Base-by-base conservation (phyloP, 495 filamentous ascomycete species). In the Podospora australis region DNA sequence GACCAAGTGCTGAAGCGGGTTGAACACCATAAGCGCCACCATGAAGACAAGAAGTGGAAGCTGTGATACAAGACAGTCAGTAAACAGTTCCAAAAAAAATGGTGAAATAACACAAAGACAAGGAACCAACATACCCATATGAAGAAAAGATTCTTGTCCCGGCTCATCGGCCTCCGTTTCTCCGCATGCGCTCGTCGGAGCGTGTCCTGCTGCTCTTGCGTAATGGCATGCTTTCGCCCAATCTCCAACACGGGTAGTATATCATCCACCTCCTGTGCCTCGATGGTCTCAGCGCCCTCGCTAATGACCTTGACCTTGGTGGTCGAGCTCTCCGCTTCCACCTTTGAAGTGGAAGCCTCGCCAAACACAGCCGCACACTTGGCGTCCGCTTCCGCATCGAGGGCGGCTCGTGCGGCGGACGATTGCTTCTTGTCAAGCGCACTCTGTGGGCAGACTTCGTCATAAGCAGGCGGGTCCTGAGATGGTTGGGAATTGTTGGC, bases 111-210 rank as follows among this genome's bases (percentile, higher is more conserved):
- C 6, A 53, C 43, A 42, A 28, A 10, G 34, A 22, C 13, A 6
- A 26, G 22, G 7, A 24, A 6, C 8, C 10, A 28, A 60, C 67
- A 58, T 78, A 90, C 87, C 88, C 88, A 94, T 60, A 94, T 73
- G 62, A 90, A 85, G 68, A 85, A 91, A 34, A 94, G 71, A 62
- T 88, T 89, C 55, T 83, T 75, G 61, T 94, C 88, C 52, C 77
- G 82, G 34, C 77, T 78, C 30, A 89, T 68, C 50, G 75, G 78
- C 74, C 89, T 90, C 62, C 89, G 78, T 56, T 83, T 86, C 50
- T 77, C 73, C 25, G 82, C 83, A 62, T 90, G 85, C 39, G 83
- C 84, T 39, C 80, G 73, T 41, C 82, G 67, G 26, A 89, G 72
- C 52, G 84, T 79, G 52, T 84, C 83, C 62, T 86, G 83, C 57